Evolutionary conservation across 1,284 basidiomycete species (phyloP), one percentile per base, ranked within the genome.

Genomic region (Cerrena zonata): DNA sequence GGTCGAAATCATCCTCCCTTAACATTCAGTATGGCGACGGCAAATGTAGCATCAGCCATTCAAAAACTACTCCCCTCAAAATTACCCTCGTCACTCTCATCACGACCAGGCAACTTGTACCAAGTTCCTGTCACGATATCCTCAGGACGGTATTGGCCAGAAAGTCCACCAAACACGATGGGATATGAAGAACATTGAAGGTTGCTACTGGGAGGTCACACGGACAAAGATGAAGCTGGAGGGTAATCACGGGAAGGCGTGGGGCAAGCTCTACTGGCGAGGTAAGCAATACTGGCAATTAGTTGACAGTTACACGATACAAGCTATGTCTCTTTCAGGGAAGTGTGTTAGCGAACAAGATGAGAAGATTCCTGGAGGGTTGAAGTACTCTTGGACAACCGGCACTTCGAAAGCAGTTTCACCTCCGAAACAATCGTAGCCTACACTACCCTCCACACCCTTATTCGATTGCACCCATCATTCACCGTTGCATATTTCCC

Each of bases 211-310:
- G 86, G 67, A 79, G 45, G 75, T 92, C 42, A 88, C 86, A 5
- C 72, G 77, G 58, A 77, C 84, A 23, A 69, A 71, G 53, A 76
- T 91, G 58, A 88, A 89, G 66, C 69, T 72, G 38, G 80, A 82
- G 57, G 85, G 86, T n/a, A 72, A 66, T 26, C 82, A 86, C 56
- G 89, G 87, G 2, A 87, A 84, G 61, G 88, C 79, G 11, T 91
- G 86, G 86, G 89, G 89, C 4, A 72, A 74, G 52, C 66, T 89
- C 11, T 75, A 80, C 49, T 91, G 89, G 88, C 80, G 76, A 72
- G 87, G 89, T 89, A 41, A 50, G 84, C 67, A 23, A 22, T 46
- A 41, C 46, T 48, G 5, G 4, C n/a, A 27, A 25, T 26, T n/a
- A n/a, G 37, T 38, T 42, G 30, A 34, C 25, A 51, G 34, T 49